A percentile compares a stretch with the other conserved stretches of the same genome.
Conservation (phyloP, 352 stramenopile genomes). For the Phytophthora nicotianae region DNA sequence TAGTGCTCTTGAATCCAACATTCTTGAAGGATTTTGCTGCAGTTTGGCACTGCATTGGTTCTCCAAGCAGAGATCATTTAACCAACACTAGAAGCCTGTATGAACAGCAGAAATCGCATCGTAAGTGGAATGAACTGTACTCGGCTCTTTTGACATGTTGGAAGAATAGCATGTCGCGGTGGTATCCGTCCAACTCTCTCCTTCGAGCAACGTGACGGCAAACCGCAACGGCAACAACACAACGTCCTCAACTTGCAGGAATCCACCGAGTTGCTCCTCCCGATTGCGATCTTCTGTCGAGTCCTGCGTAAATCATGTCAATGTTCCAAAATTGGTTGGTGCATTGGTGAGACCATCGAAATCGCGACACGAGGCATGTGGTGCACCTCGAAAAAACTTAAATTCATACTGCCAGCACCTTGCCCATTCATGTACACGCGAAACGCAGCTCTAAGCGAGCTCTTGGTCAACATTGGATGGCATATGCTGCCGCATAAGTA, state of each 20-base stretch:
- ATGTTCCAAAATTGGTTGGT: background rate
- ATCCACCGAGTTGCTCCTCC: constrained; percentile 16
- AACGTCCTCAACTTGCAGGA: constrained; percentile 23
- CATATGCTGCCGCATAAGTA: constrained; percentile 6
- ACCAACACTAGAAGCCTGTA: background rate
- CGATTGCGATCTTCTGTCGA: constrained; percentile 25
- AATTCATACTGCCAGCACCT: background rate
- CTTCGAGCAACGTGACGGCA: constrained; percentile 12
- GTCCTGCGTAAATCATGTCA: constrained; percentile 12
- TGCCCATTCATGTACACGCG: no score
- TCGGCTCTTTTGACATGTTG: constrained; percentile 1
- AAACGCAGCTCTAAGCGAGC: background rate
- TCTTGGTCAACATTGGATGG: background rate
- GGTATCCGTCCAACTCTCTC: constrained; percentile 16
- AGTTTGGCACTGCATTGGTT: background rate
- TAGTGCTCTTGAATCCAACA: constrained; percentile 12
- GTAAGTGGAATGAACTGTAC: background rate
- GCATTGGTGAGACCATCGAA: background rate
- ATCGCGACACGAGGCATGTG: background rate
- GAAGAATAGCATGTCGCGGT: constrained; percentile 15
- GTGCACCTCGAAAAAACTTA: background rate
- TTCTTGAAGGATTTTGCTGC: constrained; percentile 7
- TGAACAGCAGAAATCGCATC: background rate
- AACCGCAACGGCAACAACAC: constrained; percentile 22
- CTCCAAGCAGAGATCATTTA: constrained; percentile 1